Conservation (phyloP, 202 grass and related monocot genomes). For the Panicum virgatum region DNA sequence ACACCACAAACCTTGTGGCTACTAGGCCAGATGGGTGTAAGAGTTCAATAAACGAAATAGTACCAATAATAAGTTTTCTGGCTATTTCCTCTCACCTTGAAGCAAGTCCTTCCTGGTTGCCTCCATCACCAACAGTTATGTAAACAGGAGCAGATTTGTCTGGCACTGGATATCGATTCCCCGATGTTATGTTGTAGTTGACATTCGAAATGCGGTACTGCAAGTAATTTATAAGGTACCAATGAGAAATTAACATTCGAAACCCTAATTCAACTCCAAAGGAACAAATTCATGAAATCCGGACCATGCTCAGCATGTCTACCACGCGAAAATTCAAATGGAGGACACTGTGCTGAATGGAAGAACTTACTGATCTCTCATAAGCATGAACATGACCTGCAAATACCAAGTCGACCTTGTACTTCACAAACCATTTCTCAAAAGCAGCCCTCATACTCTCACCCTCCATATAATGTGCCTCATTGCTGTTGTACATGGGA, state of each 20-base stretch:
- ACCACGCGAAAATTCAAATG: not conserved
- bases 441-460: conserved; percentile 91
- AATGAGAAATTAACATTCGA: conserved; percentile 14
- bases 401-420: conserved; percentile 92
- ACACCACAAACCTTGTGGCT: not conserved
- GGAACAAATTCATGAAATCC: not conserved
- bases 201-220: conserved; percentile 97
- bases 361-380: conserved; percentile 81
- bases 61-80: not conserved
- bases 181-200: conserved; percentile 92
- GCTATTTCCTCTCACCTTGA: conserved; percentile 43
- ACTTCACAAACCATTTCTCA: conserved; percentile 86
- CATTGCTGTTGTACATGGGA: conserved; percentile 91
- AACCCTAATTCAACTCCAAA: conserved; percentile 6
- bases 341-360: not conserved
- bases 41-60: not conserved
- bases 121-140: conserved; percentile 91
- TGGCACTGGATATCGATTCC: conserved; percentile 71
- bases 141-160: conserved; percentile 96
- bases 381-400: conserved; percentile 95
- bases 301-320: not conserved
- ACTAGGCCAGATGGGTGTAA: not conserved
- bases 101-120: conserved; percentile 97
- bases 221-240: conserved; percentile 9
- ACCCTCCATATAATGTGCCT: conserved; percentile 91